Evolutionary conservation across 805 yeast genomes (phyloP).

Genomic region (Starmerella kuoi): DNA sequence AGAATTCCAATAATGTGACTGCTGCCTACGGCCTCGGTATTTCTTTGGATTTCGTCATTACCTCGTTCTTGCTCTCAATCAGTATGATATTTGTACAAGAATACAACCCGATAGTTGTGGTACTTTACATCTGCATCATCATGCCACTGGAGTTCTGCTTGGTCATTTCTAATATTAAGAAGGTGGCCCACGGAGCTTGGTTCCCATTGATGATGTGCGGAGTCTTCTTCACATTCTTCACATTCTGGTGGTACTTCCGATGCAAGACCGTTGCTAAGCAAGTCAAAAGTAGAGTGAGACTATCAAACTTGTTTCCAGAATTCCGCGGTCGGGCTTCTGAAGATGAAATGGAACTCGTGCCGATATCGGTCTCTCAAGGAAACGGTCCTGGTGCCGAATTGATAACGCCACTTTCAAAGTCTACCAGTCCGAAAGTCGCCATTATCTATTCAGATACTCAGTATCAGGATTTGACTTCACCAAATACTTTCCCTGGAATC

Average conservation of each 20-base stretch:
- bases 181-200: slow-evolving; percentile 52
- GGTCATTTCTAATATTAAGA: slow-evolving; percentile 39
- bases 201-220: slow-evolving; percentile 40
- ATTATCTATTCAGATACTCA: slow-evolving; percentile 33
- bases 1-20: slow-evolving; percentile 39
- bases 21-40: slow-evolving; percentile 53
- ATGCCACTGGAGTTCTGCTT: slow-evolving; percentile 38
- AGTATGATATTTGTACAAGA: slow-evolving; percentile 39
- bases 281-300: slow-evolving; percentile 6
- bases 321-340: not conserved
- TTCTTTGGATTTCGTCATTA: slow-evolving; percentile 42
- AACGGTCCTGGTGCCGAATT: not conserved
- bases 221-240: slow-evolving; percentile 31
- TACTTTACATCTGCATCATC: slow-evolving; percentile 32
- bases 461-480: slow-evolving; percentile 29
- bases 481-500: slow-evolving; percentile 37
- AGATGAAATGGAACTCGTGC: not conserved
- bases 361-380: not conserved
- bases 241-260: slow-evolving; percentile 41
- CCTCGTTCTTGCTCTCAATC: slow-evolving; percentile 37
- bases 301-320: slow-evolving; percentile 13
- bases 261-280: slow-evolving; percentile 18
- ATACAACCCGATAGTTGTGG: slow-evolving; percentile 29
- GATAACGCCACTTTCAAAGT: not conserved
- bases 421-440: slow-evolving; percentile 29